Base-by-base conservation (phyloP, 805 yeast species). In the Cyberlindnera mississippiensis region DNA sequence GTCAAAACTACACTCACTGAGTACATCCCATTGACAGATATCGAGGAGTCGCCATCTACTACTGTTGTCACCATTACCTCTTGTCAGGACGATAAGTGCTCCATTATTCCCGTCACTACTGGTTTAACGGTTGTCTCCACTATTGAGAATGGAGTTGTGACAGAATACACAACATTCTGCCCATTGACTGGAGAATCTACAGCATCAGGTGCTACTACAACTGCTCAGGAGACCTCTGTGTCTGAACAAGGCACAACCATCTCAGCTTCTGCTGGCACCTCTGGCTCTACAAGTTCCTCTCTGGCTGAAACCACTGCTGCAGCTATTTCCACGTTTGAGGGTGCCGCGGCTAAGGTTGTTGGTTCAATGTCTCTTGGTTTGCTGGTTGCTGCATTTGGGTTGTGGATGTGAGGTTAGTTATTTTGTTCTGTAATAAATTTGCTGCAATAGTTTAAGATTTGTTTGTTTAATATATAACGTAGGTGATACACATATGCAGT, bases 321-420 rank as follows among this genome's bases (percentile, higher is more conserved):
- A 16, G 40, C 37, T 4, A 27, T 51, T 13, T 34, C 48, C n/a
- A 41, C 49, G 4, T 54, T 42, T 37, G 41, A 41, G 22, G 59
- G 57, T 38, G 57, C 58, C 17, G 95, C 89, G 62, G 96, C 95
- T 33, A 78, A 79, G 96, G 28, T 96, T 96, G 12, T 33, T 6
- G 36, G 96, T 96, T 35, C 84, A 91, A 28, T 76, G 86, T 52
- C 96, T 87, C 68, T 75, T 89, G 67, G 83, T 15, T 15, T 95
- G 26, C 95, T 89, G 39, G 75, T 96, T 48, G 91, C 88, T 16
- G 33, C 40, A 15, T 36, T 89, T 95, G 96, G 96, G 86, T 64
- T 83, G 91, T 18, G 77, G 80, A 41, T 82, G 87, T 33, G 16
- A 33, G 14, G 14, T 27, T 11, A 5, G 5, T 27, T 5, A 5